Percentiles rank a stretch among this genome's conserved stretches.
Conservation (phyloP, 2,329 filamentous ascomycete genomes). For the Xylaria digitata region DNA sequence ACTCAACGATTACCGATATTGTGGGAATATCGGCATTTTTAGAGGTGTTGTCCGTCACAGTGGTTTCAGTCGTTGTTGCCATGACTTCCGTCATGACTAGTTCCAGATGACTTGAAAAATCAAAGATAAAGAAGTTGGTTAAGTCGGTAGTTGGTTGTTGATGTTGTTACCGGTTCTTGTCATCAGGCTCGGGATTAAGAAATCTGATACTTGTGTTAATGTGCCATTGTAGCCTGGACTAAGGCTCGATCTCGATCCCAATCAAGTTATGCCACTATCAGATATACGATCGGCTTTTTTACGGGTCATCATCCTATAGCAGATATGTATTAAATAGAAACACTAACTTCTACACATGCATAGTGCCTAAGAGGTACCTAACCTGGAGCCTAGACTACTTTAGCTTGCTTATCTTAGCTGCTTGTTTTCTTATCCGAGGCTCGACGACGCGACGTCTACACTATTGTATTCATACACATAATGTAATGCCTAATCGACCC, state of each 20-base stretch:
- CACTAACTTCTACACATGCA: too few relatives aligned
- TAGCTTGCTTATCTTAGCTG: background rate
- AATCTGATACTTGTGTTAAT: background rate
- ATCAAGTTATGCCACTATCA: slow-evolving; percentile 13
- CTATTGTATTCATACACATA: background rate
- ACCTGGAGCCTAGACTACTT: background rate
- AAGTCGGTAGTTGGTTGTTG: too few relatives aligned
- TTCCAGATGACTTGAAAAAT: background rate
- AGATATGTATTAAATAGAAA: too few relatives aligned
- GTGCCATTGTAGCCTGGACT: too few relatives aligned
- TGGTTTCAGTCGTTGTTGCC: slow-evolving; percentile 38
- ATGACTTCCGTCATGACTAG: slow-evolving; percentile 26
- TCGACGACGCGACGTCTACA: background rate
- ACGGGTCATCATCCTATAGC: too few relatives aligned
- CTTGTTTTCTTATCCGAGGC: background rate
- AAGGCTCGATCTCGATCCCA: too few relatives aligned
- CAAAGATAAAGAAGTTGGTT: background rate
- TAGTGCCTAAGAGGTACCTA: too few relatives aligned
- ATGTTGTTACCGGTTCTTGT: background rate
- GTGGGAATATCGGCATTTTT: slow-evolving; percentile 40
- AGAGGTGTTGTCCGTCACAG: slow-evolving; percentile 7
- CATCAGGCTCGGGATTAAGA: background rate
- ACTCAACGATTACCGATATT: slow-evolving; percentile 69
- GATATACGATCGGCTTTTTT: background rate
- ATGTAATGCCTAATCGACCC: slow-evolving; percentile 26